Evolutionary conservation across 768 basidiomycete species (phyloP), one percentile per base, ranked within the genome.

Genomic region (Hysterangium stoloniferum): DNA sequence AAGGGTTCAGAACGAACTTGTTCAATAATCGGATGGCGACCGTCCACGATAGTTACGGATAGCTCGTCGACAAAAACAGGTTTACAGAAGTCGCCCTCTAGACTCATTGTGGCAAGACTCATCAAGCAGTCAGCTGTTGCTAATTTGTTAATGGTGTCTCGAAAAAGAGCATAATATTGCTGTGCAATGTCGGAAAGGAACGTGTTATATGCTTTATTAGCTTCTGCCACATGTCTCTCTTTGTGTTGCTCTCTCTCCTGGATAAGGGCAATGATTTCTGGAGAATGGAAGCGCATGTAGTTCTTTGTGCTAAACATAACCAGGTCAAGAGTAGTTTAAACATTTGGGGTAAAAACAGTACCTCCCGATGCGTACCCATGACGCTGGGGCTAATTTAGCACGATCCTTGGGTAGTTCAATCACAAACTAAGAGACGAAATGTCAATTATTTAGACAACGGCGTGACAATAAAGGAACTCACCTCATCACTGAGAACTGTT

Each of bases 1-100:
- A 90, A 95, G 2, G 92, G 89, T 54, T 87, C 80, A 1, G 81
- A 68, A 33, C 80, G 71, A 19, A 93, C 66, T 7, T 75, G 75
- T 63, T 96, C 94, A 13, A 94, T 79, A 79, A 98, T 91, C 0
- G 95, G 95, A 69, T 99, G 95, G 9, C 92, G 76, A 0, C 90
- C 94, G n/a, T 83, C 79, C 9, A 74, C 66, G 27, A 97, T 86
- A 53, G 88, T 82, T 11, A 97, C 69, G 22, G 64, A 64, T 42
- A 82, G 76, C 4, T 64, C 62, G 25, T 80, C 78, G 0, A 77
- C 77, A 59, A 96, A 86, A 54, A 72, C 66, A 1, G 95, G 94
- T 40, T 83, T 80, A 29, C 80, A 79, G 57, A 92, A 97, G 41
- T 82, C 82, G 11, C 77, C 74, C 52, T 80, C 79, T 32, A 85